These are phyloP conservation scores for Chaetomium fimeti DNA, from an alignment of 495 filamentous ascomycete genomes.

Conservation along the genomic window DNA sequence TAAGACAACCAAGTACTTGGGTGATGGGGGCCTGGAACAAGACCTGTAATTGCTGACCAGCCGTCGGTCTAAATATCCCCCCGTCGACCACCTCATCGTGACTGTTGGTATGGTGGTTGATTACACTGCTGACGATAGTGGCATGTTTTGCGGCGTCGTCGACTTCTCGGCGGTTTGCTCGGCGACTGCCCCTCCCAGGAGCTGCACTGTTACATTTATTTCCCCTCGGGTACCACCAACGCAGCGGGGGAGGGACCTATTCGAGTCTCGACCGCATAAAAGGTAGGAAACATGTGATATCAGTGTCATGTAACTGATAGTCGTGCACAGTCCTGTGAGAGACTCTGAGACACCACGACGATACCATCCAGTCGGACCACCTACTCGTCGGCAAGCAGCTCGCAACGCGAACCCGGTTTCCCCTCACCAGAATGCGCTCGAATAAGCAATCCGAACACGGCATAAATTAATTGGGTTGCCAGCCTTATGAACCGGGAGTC, in stretches of 20 bases:
- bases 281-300: not conserved
- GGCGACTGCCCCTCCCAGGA: not conserved
- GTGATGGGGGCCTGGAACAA: not conserved
- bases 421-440: not conserved
- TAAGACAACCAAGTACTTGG: not conserved
- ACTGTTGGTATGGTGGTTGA: not conserved
- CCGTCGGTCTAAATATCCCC: not conserved
- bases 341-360: not conserved
- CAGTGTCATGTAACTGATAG: not conserved
- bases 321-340: not conserved
- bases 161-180: not conserved
- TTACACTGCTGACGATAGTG: not conserved
- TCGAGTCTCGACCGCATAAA: not conserved
- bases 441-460: slow-evolving; percentile 3
- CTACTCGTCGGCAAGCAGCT: not conserved
- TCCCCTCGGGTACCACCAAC: not conserved
- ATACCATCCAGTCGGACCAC: not conserved
- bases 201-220: not conserved
- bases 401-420: not conserved
- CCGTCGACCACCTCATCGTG: not conserved
- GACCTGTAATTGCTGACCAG: not conserved
- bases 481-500: not conserved
- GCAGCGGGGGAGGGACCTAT: not conserved
- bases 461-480: not conserved
- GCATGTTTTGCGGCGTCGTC: not conserved